A percentile compares a stretch with the other conserved stretches of the same genome.
Evolutionary conservation across 768 basidiomycete species (phyloP).

Genomic region (Tylopilus sp.): DNA sequence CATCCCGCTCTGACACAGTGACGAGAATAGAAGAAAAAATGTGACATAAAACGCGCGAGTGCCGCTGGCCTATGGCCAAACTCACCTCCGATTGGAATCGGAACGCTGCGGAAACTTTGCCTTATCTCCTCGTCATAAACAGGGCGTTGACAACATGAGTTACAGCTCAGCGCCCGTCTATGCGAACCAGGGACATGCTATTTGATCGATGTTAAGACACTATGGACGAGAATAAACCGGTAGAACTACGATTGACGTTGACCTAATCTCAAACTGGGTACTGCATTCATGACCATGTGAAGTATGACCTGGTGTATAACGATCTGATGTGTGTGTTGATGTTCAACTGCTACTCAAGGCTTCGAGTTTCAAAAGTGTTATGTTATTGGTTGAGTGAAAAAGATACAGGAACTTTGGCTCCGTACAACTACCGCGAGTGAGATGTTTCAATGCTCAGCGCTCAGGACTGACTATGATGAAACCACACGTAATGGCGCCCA

Average conservation of each 20-base stretch:
- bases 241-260: background rate
- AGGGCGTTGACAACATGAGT: background rate
- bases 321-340: too few species aligned
- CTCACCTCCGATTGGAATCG: too few species aligned
- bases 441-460: too few species aligned
- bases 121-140: background rate
- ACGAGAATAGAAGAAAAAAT: background rate
- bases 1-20: background rate
- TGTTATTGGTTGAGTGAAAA: too few species aligned
- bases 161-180: background rate
- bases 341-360: too few species aligned
- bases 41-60: background rate
- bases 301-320: too few species aligned
- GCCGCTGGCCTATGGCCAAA: background rate
- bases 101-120: background rate
- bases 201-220: background rate
- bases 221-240: background rate
- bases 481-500: too few species aligned
- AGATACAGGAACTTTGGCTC: too few species aligned
- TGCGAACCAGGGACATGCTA: background rate
- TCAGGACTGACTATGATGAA: too few species aligned
- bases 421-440: too few species aligned
- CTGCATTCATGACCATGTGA: too few species aligned
- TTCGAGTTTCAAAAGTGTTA: too few species aligned
- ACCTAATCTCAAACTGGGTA: background rate